Evolutionary conservation across 2,329 filamentous ascomycete genomes (phyloP).

Genomic region (Xylariaceae sp.): DNA sequence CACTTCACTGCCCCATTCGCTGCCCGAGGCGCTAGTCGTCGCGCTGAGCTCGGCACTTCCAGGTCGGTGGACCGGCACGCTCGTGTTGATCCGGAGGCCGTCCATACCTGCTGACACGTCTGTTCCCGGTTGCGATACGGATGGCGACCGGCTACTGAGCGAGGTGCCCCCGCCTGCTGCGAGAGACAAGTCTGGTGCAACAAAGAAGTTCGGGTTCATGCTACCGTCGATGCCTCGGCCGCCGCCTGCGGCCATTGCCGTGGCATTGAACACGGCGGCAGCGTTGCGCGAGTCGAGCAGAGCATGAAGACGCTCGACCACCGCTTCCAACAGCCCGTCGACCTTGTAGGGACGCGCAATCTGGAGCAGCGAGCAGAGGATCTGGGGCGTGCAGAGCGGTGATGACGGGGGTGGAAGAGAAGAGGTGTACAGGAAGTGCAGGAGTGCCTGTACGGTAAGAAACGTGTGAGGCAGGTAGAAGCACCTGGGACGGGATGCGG

Average conservation of each 20-base stretch:
- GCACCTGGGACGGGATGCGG: constrained; percentile 69
- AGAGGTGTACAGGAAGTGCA: constrained; percentile 92
- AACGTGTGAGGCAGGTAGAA: constrained; percentile 91
- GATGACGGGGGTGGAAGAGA: constrained; percentile 72
- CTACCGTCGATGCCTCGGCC: constrained; percentile 72
- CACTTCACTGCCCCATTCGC: constrained; percentile 39
- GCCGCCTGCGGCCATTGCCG: constrained; percentile 94
- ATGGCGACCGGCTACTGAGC: constrained; percentile 26
- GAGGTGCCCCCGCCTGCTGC: constrained; percentile 20
- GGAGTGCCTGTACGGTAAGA: constrained; percentile 80
- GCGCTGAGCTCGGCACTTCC: constrained; percentile 47
- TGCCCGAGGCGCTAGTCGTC: constrained; percentile 45
- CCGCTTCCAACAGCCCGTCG: constrained; percentile 85
- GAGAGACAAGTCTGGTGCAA: constrained; percentile 36
- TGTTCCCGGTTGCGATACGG: constrained; percentile 23
- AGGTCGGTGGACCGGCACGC: constrained; percentile 42
- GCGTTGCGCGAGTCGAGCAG: constrained; percentile 90
- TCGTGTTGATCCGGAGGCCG: constrained; percentile 47
- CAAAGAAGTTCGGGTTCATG: constrained; percentile 58
- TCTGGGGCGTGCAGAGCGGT: constrained; percentile 84
- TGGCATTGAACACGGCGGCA: constrained; percentile 95
- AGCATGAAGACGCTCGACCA: constrained; percentile 83
- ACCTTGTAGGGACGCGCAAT: constrained; percentile 89
- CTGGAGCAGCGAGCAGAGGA: constrained; percentile 90
- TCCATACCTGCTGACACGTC: constrained; percentile 28